These are phyloP conservation scores for Ophiostoma quercus DNA, from an alignment of 2,329 filamentous ascomycete genomes.

Conservation along the genomic window DNA sequence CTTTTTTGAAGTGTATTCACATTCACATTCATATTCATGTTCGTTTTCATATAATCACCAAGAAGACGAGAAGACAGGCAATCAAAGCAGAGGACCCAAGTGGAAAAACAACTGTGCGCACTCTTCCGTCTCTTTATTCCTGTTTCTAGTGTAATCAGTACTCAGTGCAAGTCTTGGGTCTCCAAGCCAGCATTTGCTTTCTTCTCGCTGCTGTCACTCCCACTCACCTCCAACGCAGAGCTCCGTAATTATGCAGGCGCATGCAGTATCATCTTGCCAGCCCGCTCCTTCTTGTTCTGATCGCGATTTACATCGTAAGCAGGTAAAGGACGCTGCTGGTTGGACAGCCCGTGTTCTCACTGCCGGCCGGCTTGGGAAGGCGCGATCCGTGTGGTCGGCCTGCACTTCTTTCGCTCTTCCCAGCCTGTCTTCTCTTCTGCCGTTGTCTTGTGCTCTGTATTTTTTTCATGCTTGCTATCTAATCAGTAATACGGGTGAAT, in stretches of 20 bases:
- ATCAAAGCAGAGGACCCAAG: not conserved
- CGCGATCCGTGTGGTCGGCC: not conserved
- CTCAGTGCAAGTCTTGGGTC: not conserved
- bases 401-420: not conserved
- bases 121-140: not conserved
- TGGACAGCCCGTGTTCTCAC: not conserved
- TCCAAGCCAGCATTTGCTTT: not conserved
- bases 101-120: slow-evolving; percentile 11
- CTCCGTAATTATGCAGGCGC: not conserved
- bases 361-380: not conserved
- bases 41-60: no score
- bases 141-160: not conserved
- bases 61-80: not conserved
- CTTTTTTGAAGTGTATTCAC: not conserved
- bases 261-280: not conserved
- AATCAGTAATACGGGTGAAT: not conserved
- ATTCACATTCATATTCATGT: not conserved
- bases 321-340: not conserved
- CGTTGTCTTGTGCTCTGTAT: not conserved
- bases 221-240: not conserved
- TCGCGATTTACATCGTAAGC: not conserved
- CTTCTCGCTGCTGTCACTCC: not conserved
- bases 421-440: not conserved
- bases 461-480: not conserved
- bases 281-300: not conserved